phyloP scores from a whole-genome alignment of 495 filamentous ascomycete species.

The Neohortaea acidophila region DNA sequence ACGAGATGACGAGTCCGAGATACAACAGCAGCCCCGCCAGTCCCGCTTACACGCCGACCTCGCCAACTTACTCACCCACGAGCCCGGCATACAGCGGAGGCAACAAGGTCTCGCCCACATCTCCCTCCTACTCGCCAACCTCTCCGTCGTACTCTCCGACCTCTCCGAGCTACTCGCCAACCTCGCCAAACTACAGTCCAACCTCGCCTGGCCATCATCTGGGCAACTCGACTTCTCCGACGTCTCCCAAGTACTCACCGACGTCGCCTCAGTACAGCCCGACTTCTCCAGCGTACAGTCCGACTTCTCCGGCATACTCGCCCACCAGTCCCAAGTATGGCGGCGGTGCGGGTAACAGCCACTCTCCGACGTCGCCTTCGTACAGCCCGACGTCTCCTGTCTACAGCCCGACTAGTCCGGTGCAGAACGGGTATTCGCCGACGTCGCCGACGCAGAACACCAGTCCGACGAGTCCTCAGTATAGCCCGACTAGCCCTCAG shows the following conservation, averaged over 20 bases:
- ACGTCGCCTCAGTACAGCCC: constrained; percentile 72
- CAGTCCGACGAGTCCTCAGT: constrained; percentile 47
- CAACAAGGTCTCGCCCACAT: constrained; percentile 26
- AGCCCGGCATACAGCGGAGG: constrained; percentile 50
- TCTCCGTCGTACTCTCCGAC: constrained; percentile 69
- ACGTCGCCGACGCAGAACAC: constrained; percentile 37
- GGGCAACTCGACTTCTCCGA: constrained; percentile 31
- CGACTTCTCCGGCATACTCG: constrained; percentile 36
- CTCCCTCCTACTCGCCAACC: constrained; percentile 45
- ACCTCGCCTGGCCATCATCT: constrained; percentile 27
- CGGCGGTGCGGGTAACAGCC: constrained; percentile 20
- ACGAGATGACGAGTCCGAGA: constrained; percentile 60
- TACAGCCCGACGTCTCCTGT: constrained; percentile 50
- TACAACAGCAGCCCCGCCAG: constrained; percentile 18
- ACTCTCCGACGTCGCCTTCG: constrained; percentile 54
- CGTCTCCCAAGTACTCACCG: constrained; percentile 55
- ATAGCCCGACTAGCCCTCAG: constrained; percentile 31
- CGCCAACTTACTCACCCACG: constrained; percentile 31
- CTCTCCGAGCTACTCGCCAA: constrained; percentile 52
- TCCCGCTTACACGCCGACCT: constrained; percentile 31
- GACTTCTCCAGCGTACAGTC: constrained; percentile 48
- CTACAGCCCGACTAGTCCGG: constrained; percentile 41
- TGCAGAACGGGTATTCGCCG: constrained; percentile 34
- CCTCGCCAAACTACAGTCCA: constrained; percentile 31
- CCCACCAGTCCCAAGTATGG: constrained; percentile 22